These are phyloP conservation scores for Arabis hirsuta DNA, from an alignment of 345 rosid genomes.

Conservation along the genomic window DNA sequence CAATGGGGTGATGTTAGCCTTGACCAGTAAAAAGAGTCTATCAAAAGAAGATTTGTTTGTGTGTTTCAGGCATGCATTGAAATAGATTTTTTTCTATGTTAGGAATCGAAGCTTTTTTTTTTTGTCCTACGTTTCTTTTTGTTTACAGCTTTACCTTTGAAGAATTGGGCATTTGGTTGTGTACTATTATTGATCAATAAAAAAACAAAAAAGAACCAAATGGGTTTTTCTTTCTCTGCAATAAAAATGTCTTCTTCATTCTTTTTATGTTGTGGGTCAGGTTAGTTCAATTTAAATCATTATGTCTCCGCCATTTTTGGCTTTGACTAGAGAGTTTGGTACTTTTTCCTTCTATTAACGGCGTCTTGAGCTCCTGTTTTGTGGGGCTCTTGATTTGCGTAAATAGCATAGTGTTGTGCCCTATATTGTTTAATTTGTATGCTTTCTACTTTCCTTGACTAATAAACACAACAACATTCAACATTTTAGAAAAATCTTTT, in stretches of 20 bases:
- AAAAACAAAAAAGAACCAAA: slow-evolving; percentile 13
- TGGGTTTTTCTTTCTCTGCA: neutral
- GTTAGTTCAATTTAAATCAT: neutral
- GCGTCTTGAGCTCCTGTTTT: too few species aligned
- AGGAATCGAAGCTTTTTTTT: slow-evolving; percentile 19
- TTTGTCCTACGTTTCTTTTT: slow-evolving; percentile 18
- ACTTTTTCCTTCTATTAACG: too few species aligned
- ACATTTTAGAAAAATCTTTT: too few species aligned
- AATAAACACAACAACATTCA: too few species aligned
- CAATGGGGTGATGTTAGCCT: slow-evolving; percentile 88
- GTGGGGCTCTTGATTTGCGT: too few species aligned
- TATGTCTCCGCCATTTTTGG: neutral
- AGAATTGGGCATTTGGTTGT: slow-evolving; percentile 3
- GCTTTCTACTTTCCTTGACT: too few species aligned
- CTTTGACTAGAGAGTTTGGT: neutral
- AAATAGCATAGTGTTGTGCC: too few species aligned
- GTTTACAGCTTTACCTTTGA: slow-evolving; percentile 11
- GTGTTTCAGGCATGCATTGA: slow-evolving; percentile 3
- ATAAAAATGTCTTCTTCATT: neutral
- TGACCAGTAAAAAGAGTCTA: slow-evolving; percentile 51
- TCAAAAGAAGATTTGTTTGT: slow-evolving; percentile 15
- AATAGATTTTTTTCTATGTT: slow-evolving; percentile 27
- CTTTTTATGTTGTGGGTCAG: neutral
- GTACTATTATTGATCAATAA: slow-evolving; percentile 18
- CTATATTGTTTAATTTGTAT: too few species aligned